A percentile compares a stretch with the other conserved stretches of the same genome.
Conservation (phyloP, 257 asterid species). For the Solanum corneliomulleri region DNA sequence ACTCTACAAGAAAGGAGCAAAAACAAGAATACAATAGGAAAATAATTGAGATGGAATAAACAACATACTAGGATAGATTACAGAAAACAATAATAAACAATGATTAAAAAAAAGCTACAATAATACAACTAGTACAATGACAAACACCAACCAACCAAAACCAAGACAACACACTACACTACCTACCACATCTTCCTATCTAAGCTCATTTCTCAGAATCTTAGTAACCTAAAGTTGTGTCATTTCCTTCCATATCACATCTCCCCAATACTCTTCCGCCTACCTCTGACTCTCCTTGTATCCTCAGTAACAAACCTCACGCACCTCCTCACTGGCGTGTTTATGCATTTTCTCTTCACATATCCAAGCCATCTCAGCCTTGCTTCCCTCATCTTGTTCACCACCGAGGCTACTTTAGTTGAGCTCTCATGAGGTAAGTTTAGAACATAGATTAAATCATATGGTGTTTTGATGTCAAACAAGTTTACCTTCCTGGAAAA, state of each 20-base stretch:
- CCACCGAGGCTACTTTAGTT: neutral
- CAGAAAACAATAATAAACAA: too few species aligned
- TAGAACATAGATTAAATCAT: neutral
- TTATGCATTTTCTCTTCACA: neutral
- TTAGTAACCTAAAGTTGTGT: neutral
- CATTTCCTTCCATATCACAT: neutral
- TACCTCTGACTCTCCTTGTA: neutral
- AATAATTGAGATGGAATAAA: neutral
- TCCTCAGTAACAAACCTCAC: neutral
- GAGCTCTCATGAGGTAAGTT: neutral
- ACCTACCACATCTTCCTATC: neutral
- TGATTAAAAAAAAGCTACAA: neutral
- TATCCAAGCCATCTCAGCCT: neutral
- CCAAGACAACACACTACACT: neutral
- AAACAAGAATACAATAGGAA: neutral
- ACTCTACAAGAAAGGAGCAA: neutral
- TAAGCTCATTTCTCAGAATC: neutral
- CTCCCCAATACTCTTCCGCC: neutral
- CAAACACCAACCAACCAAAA: neutral
- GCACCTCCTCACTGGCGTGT: neutral
- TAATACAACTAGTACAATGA: neutral
- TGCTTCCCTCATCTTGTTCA: neutral
- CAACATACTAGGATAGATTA: neutral
- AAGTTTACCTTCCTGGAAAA: neutral
- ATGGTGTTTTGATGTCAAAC: neutral